Evolutionary conservation across 495 filamentous ascomycete genomes (phyloP).

Genomic region (Penicillium dipodomyicola): DNA sequence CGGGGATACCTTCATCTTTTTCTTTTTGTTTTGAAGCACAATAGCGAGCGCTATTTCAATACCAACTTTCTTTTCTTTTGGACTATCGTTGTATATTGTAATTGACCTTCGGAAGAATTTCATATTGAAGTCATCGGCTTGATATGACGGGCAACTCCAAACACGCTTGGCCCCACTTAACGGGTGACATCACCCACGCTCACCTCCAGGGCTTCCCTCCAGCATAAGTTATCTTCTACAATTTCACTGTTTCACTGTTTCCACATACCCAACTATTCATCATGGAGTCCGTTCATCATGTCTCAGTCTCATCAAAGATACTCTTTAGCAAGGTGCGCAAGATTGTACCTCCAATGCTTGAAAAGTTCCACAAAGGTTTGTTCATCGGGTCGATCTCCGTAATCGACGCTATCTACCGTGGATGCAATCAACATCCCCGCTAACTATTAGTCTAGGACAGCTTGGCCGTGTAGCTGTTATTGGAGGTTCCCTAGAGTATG

Average conservation of each 20-base stretch:
- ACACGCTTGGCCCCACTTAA: constrained; percentile 34
- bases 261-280: constrained; percentile 7
- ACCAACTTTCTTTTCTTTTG: constrained; percentile 21
- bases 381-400: background rate
- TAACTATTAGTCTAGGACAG: constrained; percentile 60
- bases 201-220: background rate
- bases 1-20: constrained; percentile 21
- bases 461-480: constrained; percentile 91
- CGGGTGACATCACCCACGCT: constrained; percentile 42
- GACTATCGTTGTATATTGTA: background rate
- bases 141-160: background rate
- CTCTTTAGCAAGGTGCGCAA: constrained; percentile 79
- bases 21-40: constrained; percentile 15
- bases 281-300: constrained; percentile 48
- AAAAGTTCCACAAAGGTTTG: constrained; percentile 93
- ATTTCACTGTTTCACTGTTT: background rate
- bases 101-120: background rate
- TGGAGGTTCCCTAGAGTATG: constrained; percentile 83
- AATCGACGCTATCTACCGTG: background rate
- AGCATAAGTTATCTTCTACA: background rate
- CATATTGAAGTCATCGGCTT: constrained; percentile 10
- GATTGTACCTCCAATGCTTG: constrained; percentile 91
- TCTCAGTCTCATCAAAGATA: constrained; percentile 62
- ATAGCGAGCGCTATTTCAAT: constrained; percentile 34
- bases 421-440: background rate